Base-by-base conservation (phyloP, 2,329 filamentous ascomycete genomes). In the Neofusicoccum sp. region DNA sequence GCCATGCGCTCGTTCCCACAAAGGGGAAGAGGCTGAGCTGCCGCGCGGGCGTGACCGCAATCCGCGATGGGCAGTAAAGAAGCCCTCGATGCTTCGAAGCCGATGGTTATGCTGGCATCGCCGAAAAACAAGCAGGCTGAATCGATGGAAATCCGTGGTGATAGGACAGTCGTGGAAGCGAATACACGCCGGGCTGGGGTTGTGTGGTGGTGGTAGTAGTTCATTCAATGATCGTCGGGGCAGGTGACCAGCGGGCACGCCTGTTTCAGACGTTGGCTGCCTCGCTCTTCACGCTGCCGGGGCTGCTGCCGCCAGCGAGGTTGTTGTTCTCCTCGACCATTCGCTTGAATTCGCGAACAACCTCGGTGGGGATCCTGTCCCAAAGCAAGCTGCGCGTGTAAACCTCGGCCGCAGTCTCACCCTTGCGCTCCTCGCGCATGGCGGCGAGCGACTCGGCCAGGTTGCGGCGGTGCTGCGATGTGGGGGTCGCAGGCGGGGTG, bases 311-410 rank as follows among this genome's bases (percentile, higher is more conserved):
- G 34, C 70, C 65, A 31, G 63, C 69, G 63, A 69, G 68, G 43
- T 53, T 58, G 59, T 70, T 88, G 76, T 84, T 88, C 71, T 95
- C 89, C 65, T 89, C 86, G 68, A 96, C 89, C 84, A 96, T 92
- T 76, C 91, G 90, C 69, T 90, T 90, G 80, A 98, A 98, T 73
- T 93, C 91, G 68, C 88, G 86, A 58, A 99, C 91, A 51, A 98
- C 92, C 65, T 98, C 92, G 68, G 86, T 84, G 12, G 95, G 93
- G 68, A 98, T 93, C 76, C 93, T 90, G 71, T 97, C 92, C 91
- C 91, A 96, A 61, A 98, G 86, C 63, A 98, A 83, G 64, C 91
- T 96, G 61, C 93, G 86, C 34, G 93, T 96, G 78, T 96, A 96
- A 43, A 97, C 90, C 69, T 97, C 92, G 61, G 93, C 90, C 49